Conservation (phyloP, 768 basidiomycete genomes). For the Crepidotus variabilis region DNA sequence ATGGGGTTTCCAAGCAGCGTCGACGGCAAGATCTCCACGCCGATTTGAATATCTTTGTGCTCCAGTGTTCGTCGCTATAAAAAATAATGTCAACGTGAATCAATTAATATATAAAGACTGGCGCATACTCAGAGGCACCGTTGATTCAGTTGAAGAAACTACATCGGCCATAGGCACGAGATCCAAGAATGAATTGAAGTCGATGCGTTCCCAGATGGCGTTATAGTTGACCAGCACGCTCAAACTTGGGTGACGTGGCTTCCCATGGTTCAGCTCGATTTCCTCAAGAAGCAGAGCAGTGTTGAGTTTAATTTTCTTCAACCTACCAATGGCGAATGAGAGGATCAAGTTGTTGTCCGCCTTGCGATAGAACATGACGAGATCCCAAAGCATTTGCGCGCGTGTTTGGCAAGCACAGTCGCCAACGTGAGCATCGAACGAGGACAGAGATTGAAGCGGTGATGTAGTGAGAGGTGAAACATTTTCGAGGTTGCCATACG, state of each 20-base stretch:
- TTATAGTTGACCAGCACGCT: neutral
- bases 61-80: neutral
- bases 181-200: neutral
- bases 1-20: neutral
- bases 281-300: neutral
- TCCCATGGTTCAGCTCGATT: neutral
- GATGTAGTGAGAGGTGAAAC: too few relatives aligned
- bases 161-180: neutral
- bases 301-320: neutral
- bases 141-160: too few relatives aligned
- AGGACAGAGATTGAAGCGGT: too few relatives aligned
- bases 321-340: neutral
- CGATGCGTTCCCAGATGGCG: neutral
- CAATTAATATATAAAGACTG: too few relatives aligned
- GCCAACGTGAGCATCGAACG: too few relatives aligned
- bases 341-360: neutral
- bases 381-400: conserved; percentile 10
- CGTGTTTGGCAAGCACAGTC: conserved; percentile 7
- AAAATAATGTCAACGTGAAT: neutral
- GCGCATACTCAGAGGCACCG: too few relatives aligned
- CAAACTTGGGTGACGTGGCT: neutral
- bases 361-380: neutral
- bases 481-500: too few relatives aligned
- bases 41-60: neutral
- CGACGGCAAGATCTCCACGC: neutral